Conservation (phyloP, 495 filamentous ascomycete genomes). For the Neurospora tetrasperma region DNA sequence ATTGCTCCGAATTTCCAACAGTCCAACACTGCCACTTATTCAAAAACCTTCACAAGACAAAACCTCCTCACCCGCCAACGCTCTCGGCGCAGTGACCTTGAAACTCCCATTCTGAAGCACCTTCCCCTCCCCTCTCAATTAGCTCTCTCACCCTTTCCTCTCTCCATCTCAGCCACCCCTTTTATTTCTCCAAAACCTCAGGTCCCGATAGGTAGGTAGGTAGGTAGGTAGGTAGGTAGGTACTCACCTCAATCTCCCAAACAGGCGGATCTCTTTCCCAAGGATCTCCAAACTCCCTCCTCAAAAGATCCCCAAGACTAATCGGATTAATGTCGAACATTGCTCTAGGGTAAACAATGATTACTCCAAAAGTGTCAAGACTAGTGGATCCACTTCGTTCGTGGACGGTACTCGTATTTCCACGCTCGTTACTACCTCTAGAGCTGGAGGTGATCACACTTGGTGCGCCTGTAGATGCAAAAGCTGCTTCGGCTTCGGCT, state of each 20-base stretch:
- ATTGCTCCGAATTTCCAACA: neutral
- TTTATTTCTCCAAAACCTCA: neutral
- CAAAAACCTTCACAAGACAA: neutral
- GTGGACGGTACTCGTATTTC: neutral
- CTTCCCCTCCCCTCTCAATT: neutral
- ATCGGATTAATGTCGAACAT: neutral
- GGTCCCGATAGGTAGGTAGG: too few relatives aligned
- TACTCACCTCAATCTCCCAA: neutral
- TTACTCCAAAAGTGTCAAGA: neutral
- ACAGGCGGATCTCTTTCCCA: neutral
- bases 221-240: neutral
- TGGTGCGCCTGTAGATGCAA: neutral
- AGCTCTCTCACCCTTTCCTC: neutral
- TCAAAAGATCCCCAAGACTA: neutral
- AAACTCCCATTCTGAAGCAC: neutral
- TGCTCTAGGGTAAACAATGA: neutral
- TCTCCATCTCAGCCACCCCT: too few relatives aligned
- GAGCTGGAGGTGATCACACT: neutral
- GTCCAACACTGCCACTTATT: fast-evolving
- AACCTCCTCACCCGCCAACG: neutral
- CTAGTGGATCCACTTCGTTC: neutral
- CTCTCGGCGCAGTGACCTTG: neutral
- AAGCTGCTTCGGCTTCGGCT: neutral
- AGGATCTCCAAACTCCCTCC: neutral
- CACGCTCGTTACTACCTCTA: neutral